phyloP scores from a whole-genome alignment of 306 rosid species.

The Vigna hirtella region DNA sequence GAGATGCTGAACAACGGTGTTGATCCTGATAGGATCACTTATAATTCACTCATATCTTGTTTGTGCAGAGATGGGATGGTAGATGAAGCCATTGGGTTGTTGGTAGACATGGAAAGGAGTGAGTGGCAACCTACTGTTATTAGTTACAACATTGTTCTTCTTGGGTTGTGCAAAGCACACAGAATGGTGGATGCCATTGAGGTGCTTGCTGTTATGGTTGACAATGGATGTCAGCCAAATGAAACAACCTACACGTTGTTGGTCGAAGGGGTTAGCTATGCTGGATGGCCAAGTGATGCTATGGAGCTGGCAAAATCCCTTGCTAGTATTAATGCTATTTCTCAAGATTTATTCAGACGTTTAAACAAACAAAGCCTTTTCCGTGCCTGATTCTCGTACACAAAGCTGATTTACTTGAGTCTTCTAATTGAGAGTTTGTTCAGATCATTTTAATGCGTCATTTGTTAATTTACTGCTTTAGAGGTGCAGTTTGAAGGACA shows the following conservation, averaged over 20 bases:
- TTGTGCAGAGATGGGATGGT: conserved; percentile 95
- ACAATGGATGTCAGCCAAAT: conserved; percentile 69
- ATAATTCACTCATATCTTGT: conserved; percentile 76
- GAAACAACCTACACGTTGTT: conserved; percentile 72
- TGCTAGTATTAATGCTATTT: conserved; percentile 56
- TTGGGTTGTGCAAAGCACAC: conserved; percentile 77
- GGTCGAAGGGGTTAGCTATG: conserved; percentile 80
- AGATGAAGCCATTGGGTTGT: conserved; percentile 77
- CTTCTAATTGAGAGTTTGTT: conserved; percentile 32
- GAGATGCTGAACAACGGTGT: conserved; percentile 71
- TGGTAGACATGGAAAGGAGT: conserved; percentile 72
- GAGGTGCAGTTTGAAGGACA: not conserved
- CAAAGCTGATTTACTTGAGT: conserved; percentile 11
- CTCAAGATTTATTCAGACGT: conserved; percentile 65
- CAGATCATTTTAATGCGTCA: not conserved
- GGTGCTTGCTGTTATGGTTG: conserved; percentile 68
- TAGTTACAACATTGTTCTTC: conserved; percentile 77
- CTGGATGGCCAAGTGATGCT: conserved; percentile 80
- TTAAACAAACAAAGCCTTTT: conserved; percentile 67
- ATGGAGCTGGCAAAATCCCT: conserved; percentile 77
- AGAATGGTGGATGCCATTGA: conserved; percentile 72
- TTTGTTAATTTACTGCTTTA: conserved; percentile 22
- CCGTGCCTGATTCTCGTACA: conserved; percentile 57
- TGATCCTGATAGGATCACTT: conserved; percentile 77
- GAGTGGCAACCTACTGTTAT: conserved; percentile 62